Conservation (phyloP, 805 yeast species). For the Starmerella khaoyaiensis region DNA sequence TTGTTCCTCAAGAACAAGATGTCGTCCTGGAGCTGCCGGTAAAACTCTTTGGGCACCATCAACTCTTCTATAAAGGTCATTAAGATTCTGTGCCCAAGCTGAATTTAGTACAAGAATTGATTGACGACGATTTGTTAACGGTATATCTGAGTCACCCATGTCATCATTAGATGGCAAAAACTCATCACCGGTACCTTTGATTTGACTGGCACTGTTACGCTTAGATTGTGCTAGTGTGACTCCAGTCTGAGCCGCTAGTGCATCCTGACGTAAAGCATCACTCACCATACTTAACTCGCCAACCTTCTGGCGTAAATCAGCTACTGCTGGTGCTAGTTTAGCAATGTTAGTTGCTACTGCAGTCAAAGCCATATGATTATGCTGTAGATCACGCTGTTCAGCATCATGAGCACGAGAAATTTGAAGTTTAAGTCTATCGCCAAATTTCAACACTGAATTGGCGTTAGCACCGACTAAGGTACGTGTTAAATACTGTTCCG, state of each 20-base stretch:
- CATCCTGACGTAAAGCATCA: slow-evolving; percentile 46
- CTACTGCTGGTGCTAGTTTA: slow-evolving; percentile 51
- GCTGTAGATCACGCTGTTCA: slow-evolving; percentile 23
- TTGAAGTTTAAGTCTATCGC: slow-evolving; percentile 17
- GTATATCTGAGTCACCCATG: not conserved
- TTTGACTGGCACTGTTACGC: not conserved
- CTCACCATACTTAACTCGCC: slow-evolving; percentile 48
- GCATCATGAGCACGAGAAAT: slow-evolving; percentile 14
- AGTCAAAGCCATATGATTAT: slow-evolving; percentile 26
- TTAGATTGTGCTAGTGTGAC: slow-evolving; percentile 6
- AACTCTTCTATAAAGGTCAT: slow-evolving; percentile 60
- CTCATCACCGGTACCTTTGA: slow-evolving; percentile 17
- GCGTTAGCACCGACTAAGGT: slow-evolving; percentile 17
- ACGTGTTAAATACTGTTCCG: slow-evolving; percentile 11
- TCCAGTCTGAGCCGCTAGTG: slow-evolving; percentile 30
- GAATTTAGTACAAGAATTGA: slow-evolving; percentile 61
- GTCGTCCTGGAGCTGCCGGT: slow-evolving; percentile 66
- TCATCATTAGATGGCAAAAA: slow-evolving; percentile 5
- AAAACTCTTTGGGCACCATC: slow-evolving; percentile 81
- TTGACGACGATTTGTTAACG: slow-evolving; percentile 40
- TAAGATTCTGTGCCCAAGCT: slow-evolving; percentile 67
- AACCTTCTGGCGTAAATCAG: slow-evolving; percentile 46
- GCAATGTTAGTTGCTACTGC: slow-evolving; percentile 38
- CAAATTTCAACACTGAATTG: slow-evolving; percentile 14
- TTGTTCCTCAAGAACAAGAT: slow-evolving; percentile 62